Evolutionary conservation across 2,329 filamentous ascomycete genomes (phyloP), one percentile per base, ranked within the genome.

Genomic region (Chalara sp.): DNA sequence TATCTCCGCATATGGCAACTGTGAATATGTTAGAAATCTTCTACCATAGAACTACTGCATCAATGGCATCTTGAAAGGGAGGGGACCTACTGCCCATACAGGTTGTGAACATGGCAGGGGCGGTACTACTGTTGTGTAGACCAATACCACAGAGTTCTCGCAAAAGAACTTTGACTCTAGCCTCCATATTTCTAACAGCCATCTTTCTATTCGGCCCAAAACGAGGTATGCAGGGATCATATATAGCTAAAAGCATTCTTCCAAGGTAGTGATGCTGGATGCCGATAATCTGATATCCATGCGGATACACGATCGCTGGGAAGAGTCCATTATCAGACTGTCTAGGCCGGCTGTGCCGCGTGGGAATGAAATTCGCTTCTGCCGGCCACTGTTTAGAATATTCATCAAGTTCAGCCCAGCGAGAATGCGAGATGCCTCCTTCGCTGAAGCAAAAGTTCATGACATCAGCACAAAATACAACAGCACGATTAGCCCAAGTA

Each of bases 401-500:
- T 5, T 70, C 63, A 8, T 72, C 64, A 10, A 83, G 65, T 29
- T 70, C 67, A 6, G 62, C 66, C 68, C 78, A 80, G 21, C 64
- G 57, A 2, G 35, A 61, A 54, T 52, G 54, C 42, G 47, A 64
- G 54, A 51, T 67, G 55, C 65, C 61, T 12, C 58, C 62, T 12
- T 72, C 67, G 2, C 74, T 72, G 56, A 83, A 84, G 61, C 81
- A 85, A 58, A 76, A 83, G 53, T 82, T 79, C 12, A 85, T 66
- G 1, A 84, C 78, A 54, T 83, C 79, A n/a, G 80, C 80, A 49
- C 80, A 80, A 57, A 81, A 76, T 3, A 81, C 73, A 0, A 85
- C 73, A 12, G 81, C 77, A 12, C 80, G 72, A 61, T 84, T 83
- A 2, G 80, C 76, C 79, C 79, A 83, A 1, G 70, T 70, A 52